Evolutionary conservation across 495 filamentous ascomycete species (phyloP), one percentile per base, ranked within the genome.

Genomic region (Collariella sp.): DNA sequence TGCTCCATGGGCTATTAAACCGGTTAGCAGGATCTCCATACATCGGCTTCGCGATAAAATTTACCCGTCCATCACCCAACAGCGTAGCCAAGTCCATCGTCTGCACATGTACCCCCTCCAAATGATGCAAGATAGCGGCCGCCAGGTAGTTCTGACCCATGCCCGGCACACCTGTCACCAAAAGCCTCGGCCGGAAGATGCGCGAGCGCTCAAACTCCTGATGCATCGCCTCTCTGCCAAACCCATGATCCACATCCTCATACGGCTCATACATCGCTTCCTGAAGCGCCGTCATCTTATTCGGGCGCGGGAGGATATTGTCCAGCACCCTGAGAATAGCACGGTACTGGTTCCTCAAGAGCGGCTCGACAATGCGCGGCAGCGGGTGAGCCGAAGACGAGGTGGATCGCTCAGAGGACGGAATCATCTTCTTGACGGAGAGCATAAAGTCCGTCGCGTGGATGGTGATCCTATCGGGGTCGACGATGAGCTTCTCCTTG

Each of bases 141-240:
- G 88, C 86, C 47, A 98, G 73, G 62, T 98, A 96, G 51, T 86
- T 81, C 71, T 98, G 93, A 1, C 93, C 93, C 91, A 97, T 96
- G 1, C 93, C 93, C 29, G 79, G 77, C 9, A 73, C 53, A 11
- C 93, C 93, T 35, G 81, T 76, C 47, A 97, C 79, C 20, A 98
- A 77, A 52, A 96, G 70, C 34, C 93, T 78, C 9, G 93, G 93
- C 15, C 94, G 81, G 73, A 93, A 98, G 45, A 96, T 80, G 9
- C 93, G 83, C 34, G 88, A 85, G 41, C 79, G 82, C 55, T 96
- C 90, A 61, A 98, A 98, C 59, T 95, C 88, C 62, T 90, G 85
- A 66, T 89, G 81, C 72, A 95, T 84, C 12, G 80, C 83, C 61
- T 98, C 93, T 36, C 86, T 81, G 50, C 81, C 81, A 66, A 97